Evolutionary conservation across 129 eudicot species (phyloP), one percentile per base, ranked within the genome.

Genomic region (Kitagawia praeruptora): DNA sequence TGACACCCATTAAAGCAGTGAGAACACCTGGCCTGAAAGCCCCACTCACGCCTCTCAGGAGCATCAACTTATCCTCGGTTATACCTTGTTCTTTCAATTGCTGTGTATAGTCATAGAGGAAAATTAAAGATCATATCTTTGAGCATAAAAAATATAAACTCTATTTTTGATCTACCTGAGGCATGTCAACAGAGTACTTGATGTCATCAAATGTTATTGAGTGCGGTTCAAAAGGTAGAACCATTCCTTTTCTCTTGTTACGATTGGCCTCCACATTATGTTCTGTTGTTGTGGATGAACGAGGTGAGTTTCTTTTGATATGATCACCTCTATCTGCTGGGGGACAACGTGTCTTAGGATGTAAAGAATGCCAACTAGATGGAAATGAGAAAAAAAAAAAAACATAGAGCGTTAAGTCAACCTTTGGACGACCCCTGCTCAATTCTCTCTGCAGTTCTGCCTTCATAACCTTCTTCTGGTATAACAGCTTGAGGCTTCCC

Each of bases 171-270:
- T 54, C 0, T 82, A 87, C 90, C 83, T 80, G 77, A 51, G 91
- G 91, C 91, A 87, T 87, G 77, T 87, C 91, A 4, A 87, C 91
- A 3, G 88, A 78, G 47, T 87, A 87, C 58, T 37, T 78, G 5
- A 87, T 71, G 41, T 87, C 83, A 47, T 87, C 85, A 67, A 87
- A 87, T 6, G 87, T 78, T n/a, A 87, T 75, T 41, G 85, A 85
- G 44, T 70, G 86, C 14, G 91, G 91, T 71, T 83, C 80, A 66
- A 87, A 87, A 41, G 91, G 88, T 53, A 87, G 83, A 77, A 85
- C 77, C 84, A 82, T 87, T 84, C 90, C 90, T 37, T 44, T 67
- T 67, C 41, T 78, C 72, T 53, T 78, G 54, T 78, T 85, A 38
- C 64, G 77, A 8, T 46, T 70, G 40, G 51, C 80, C 70, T 45